Conservation (phyloP, 2,329 filamentous ascomycete genomes). For the Sclerotiophoma versabilis region DNA sequence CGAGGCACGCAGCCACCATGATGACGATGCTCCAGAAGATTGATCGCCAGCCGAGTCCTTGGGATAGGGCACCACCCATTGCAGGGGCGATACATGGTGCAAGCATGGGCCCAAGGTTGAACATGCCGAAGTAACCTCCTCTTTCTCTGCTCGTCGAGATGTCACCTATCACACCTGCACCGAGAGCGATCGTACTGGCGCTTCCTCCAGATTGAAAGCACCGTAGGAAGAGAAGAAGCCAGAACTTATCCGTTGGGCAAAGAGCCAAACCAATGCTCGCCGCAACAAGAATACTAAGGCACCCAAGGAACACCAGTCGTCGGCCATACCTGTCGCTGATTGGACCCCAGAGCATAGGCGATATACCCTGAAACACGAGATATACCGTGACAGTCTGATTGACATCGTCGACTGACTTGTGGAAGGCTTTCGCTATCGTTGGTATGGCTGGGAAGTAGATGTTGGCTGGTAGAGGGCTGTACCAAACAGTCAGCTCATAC, state of each 20-base stretch:
- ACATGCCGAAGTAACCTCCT: slow-evolving; percentile 74
- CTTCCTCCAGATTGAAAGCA: slow-evolving; percentile 50
- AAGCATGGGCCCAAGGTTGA: slow-evolving; percentile 60
- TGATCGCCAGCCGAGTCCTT: slow-evolving; percentile 45
- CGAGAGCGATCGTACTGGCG: slow-evolving; percentile 61
- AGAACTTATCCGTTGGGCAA: slow-evolving; percentile 41
- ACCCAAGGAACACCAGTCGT: slow-evolving; percentile 59
- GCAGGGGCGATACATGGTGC: slow-evolving; percentile 41
- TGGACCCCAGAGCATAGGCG: slow-evolving; percentile 60
- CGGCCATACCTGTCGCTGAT: slow-evolving; percentile 60
- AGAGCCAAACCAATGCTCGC: slow-evolving; percentile 47
- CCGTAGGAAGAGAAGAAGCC: slow-evolving; percentile 43
- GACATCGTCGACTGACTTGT: slow-evolving; percentile 53
- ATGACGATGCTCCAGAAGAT: slow-evolving; percentile 52
- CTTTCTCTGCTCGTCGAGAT: slow-evolving; percentile 72
- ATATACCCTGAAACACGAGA: slow-evolving; percentile 58
- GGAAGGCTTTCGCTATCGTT: slow-evolving; percentile 45
- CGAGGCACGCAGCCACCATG: slow-evolving; percentile 46
- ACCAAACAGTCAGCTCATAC: not conserved
- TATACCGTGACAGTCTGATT: slow-evolving; percentile 62
- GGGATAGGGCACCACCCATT: slow-evolving; percentile 44
- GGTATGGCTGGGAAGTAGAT: slow-evolving; percentile 51
- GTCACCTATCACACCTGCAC: slow-evolving; percentile 75
- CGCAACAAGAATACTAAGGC: slow-evolving; percentile 42
- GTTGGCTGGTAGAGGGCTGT: slow-evolving; percentile 49